phyloP scores from a whole-genome alignment of 2,329 filamentous ascomycete species.

The Botrytis aclada region DNA sequence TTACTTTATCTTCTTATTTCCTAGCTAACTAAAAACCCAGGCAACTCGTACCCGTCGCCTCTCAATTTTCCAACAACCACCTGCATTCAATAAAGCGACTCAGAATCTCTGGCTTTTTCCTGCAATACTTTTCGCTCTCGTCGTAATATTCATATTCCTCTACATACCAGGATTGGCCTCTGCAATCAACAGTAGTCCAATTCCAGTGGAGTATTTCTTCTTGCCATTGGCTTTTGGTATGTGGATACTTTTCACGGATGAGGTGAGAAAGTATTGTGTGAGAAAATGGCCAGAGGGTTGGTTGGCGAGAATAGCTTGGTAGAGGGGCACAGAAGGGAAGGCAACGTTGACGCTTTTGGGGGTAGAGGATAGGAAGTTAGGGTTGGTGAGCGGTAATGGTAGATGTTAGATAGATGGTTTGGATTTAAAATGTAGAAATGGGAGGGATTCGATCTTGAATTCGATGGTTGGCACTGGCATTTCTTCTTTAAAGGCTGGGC shows the following conservation, averaged over 20 bases:
- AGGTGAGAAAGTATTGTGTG: conserved; percentile 60
- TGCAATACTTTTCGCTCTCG: conserved; percentile 63
- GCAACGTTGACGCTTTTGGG: neutral
- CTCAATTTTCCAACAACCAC: conserved; percentile 69
- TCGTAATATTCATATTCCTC: conserved; percentile 64
- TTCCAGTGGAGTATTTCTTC: conserved; percentile 73
- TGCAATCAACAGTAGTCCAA: conserved; percentile 56
- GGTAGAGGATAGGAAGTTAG: neutral
- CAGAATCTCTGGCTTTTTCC: conserved; percentile 68
- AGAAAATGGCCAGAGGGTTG: conserved; percentile 55
- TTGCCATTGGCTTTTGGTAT: conserved; percentile 68
- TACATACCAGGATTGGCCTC: conserved; percentile 64
- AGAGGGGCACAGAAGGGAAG: conserved; percentile 21
- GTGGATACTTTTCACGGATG: conserved; percentile 60
- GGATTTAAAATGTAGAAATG: neutral
- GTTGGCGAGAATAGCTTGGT: conserved; percentile 63
- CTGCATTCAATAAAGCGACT: conserved; percentile 55
- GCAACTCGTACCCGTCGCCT: conserved; percentile 59
- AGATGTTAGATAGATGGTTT: neutral
- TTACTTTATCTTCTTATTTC: neutral
- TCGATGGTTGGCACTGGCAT: neutral
- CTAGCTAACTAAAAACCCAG: conserved; percentile 3
- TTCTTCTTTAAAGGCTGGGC: neutral
- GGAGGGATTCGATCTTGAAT: neutral
- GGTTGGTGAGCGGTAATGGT: neutral